phyloP scores from a whole-genome alignment of 2,329 filamentous ascomycete genomes.

The Xylariaceae sp. region DNA sequence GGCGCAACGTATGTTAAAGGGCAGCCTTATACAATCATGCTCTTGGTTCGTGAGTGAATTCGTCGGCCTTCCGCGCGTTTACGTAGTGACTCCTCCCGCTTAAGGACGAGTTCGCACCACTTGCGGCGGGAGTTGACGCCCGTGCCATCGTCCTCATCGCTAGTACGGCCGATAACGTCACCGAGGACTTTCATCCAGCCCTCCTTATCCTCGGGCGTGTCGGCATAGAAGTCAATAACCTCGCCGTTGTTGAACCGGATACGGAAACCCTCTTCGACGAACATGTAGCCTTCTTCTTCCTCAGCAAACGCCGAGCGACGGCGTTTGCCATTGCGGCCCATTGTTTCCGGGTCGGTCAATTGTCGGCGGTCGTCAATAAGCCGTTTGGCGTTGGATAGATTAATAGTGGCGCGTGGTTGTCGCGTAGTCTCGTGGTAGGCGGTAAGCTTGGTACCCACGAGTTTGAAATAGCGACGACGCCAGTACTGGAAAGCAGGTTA shows the following conservation, averaged over 20 bases:
- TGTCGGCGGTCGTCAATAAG: slow-evolving; percentile 87
- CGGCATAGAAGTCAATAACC: slow-evolving; percentile 97
- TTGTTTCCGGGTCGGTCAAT: slow-evolving; percentile 77
- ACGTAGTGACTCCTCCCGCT: slow-evolving; percentile 55
- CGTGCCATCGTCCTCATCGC: slow-evolving; percentile 44
- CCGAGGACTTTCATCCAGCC: slow-evolving; percentile 87
- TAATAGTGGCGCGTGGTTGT: slow-evolving; percentile 94
- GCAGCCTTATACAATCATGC: slow-evolving; percentile 43
- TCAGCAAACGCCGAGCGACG: slow-evolving; percentile 94
- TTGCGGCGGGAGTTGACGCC: slow-evolving; percentile 44
- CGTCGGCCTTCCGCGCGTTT: slow-evolving; percentile 48
- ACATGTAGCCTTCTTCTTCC: slow-evolving; percentile 99
- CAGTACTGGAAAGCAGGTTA: slow-evolving; percentile 65
- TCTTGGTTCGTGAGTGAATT: slow-evolving; percentile 54
- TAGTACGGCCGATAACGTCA: slow-evolving; percentile 59
- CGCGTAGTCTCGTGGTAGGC: slow-evolving; percentile 94
- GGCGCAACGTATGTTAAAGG: slow-evolving; percentile 14
- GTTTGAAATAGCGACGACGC: slow-evolving; percentile 95
- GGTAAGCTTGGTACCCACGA: slow-evolving; percentile 83
- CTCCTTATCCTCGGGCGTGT: slow-evolving; percentile 80
- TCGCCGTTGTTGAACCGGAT: slow-evolving; percentile 98
- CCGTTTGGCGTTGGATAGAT: slow-evolving; percentile 85
- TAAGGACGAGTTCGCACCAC: slow-evolving; percentile 64
- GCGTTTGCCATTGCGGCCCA: slow-evolving; percentile 68
- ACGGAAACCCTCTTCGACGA: slow-evolving; percentile 97